phyloP scores from a whole-genome alignment of 257 asterid species.

The Solanum chiquidenum region DNA sequence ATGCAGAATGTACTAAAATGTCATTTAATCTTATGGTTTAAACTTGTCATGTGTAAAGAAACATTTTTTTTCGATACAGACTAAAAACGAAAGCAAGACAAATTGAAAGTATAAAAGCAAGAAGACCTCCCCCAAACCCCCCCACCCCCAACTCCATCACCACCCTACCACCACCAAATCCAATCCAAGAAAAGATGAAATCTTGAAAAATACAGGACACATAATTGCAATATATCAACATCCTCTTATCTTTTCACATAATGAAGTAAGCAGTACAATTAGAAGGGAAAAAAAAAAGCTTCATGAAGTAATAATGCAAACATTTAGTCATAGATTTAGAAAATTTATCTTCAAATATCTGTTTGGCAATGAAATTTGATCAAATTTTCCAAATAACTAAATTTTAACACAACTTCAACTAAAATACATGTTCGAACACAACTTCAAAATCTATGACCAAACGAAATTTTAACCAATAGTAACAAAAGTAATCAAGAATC shows the following conservation, averaged over 20 bases:
- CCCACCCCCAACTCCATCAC: too few species aligned
- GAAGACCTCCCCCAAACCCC: too few species aligned
- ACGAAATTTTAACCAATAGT: background rate
- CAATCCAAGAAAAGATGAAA: background rate
- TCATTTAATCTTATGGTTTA: too few species aligned
- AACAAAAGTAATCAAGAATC: background rate
- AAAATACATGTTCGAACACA: too few species aligned
- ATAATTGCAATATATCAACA: background rate
- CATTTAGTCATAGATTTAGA: background rate
- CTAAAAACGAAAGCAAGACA: too few species aligned
- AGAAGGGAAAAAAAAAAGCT: background rate
- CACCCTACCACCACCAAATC: too few species aligned
- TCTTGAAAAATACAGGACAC: background rate
- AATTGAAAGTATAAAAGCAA: too few species aligned
- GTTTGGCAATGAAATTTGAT: background rate
- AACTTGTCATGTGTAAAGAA: too few species aligned
- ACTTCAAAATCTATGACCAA: background rate
- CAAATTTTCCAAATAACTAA: background rate
- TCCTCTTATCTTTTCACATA: background rate
- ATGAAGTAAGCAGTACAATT: background rate
- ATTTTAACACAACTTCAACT: background rate
- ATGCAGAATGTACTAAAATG: too few species aligned
- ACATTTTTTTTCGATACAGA: too few species aligned
- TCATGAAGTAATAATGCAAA: background rate
- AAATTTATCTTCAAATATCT: too few species aligned